Conservation (phyloP, 2,329 filamentous ascomycete genomes). For the Trichophyton schoenleinii region DNA sequence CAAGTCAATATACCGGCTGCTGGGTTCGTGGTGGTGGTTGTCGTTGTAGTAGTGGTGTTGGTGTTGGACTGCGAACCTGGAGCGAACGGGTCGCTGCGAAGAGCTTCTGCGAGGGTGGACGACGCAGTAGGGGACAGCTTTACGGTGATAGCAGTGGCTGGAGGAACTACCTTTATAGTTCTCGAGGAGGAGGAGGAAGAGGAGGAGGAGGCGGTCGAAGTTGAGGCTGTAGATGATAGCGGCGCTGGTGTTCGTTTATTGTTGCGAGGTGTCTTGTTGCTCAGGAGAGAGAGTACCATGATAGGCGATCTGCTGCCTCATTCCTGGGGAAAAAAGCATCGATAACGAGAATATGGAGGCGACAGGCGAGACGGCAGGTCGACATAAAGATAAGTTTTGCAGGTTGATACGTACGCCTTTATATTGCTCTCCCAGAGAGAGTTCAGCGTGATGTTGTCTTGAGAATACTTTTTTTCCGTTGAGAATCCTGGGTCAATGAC, state of each 20-base stretch:
- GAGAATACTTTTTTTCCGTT: background rate
- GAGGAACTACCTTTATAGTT: background rate
- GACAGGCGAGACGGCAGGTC: background rate
- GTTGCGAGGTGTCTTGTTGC: background rate
- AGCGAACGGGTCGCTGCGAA: constrained; percentile 31
- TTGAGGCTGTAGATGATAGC: background rate
- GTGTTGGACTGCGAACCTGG: constrained; percentile 10
- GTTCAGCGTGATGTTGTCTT: background rate
- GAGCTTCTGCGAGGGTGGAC: constrained; percentile 31
- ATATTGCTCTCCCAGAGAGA: background rate
- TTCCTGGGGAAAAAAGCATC: background rate
- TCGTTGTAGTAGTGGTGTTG: constrained; percentile 7
- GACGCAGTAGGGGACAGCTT: constrained; percentile 9
- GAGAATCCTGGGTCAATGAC: background rate
- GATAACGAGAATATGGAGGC: background rate
- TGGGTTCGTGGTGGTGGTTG: constrained; percentile 2
- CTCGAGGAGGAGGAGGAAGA: background rate
- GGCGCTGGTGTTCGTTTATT: background rate
- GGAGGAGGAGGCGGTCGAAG: background rate
- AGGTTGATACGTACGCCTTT: background rate
- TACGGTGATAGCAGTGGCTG: background rate
- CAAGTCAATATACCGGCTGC: constrained; percentile 9
- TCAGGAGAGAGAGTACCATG: constrained; percentile 5
- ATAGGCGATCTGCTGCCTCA: constrained; percentile 2
- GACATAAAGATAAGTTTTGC: background rate